These are phyloP conservation scores for Calocybe cyanea DNA, from an alignment of 768 basidiomycete species.

Conservation along the genomic window DNA sequence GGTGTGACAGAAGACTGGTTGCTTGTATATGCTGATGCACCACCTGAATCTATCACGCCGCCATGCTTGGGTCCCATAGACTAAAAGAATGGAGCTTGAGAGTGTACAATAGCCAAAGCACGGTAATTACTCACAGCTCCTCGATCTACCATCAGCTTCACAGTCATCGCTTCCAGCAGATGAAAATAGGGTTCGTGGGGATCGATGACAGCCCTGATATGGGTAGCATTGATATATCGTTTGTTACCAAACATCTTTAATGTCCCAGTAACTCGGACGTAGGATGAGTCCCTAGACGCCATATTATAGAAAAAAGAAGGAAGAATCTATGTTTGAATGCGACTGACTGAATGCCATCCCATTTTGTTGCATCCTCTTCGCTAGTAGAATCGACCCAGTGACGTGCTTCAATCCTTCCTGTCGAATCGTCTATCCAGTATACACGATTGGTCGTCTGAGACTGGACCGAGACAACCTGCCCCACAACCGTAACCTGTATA, in stretches of 20 bases:
- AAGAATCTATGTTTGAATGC: neutral
- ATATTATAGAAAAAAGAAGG: conserved; percentile 1
- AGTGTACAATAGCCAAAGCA: conserved; percentile 6
- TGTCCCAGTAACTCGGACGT: conserved; percentile 76
- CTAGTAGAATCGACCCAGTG: conserved; percentile 75
- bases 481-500: conserved; percentile 67
- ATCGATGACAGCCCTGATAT: conserved; percentile 67
- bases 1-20: conserved; percentile 25
- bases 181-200: conserved; percentile 82
- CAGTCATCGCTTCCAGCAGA: conserved; percentile 67
- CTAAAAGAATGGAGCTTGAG: conserved; percentile 13
- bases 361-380: conserved; percentile 50
- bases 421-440: conserved; percentile 84
- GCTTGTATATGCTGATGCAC: conserved; percentile 40
- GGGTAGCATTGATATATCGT: conserved; percentile 75
- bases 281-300: conserved; percentile 58
- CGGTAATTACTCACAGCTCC: conserved; percentile 49
- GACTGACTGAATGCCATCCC: conserved; percentile 43
- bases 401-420: conserved; percentile 71
- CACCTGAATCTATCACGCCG: conserved; percentile 13
- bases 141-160: conserved; percentile 60
- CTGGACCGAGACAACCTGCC: conserved; percentile 64
- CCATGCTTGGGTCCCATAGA: conserved; percentile 29
- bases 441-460: conserved; percentile 76
- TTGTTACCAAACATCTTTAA: conserved; percentile 82